These are phyloP conservation scores for Pythium dissotocum DNA, from an alignment of 352 stramenopile species.

Conservation along the genomic window DNA sequence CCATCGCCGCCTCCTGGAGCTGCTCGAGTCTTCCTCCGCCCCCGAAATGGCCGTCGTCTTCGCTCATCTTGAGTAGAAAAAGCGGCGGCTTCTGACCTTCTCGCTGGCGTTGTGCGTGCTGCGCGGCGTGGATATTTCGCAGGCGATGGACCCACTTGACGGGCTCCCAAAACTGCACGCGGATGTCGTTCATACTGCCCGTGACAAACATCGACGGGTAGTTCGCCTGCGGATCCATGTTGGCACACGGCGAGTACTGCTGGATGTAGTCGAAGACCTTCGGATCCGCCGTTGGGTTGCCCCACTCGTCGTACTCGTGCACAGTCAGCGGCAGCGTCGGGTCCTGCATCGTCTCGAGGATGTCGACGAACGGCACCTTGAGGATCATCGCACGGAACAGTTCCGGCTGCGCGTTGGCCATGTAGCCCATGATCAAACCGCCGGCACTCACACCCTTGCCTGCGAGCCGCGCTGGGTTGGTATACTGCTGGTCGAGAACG, in stretches of 20 bases:
- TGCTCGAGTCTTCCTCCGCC: constrained; percentile 75
- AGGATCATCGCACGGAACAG: constrained; percentile 81
- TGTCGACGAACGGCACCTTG: constrained; percentile 91
- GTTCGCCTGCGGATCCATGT: constrained; percentile 40
- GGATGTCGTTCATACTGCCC: constrained; percentile 77
- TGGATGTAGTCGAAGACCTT: constrained; percentile 65
- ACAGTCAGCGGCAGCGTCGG: constrained; percentile 83
- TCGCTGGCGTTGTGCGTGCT: constrained; percentile 17
- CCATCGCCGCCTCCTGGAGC: constrained; percentile 74
- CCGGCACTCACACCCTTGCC: constrained; percentile 86
- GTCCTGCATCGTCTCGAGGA: constrained; percentile 88
- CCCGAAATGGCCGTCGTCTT: constrained; percentile 84
- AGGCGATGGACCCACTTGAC: constrained; percentile 84
- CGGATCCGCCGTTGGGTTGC: constrained; percentile 51
- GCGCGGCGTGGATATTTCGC: constrained; percentile 47
- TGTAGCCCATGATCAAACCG: constrained; percentile 83
- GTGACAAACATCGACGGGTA: constrained; percentile 88
- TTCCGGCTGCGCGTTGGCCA: constrained; percentile 79
- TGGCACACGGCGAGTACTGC: constrained; percentile 83
- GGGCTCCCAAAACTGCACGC: constrained; percentile 87
- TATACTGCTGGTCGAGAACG: constrained; percentile 64
- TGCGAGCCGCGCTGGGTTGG: constrained; percentile 56
- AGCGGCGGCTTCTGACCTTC: constrained; percentile 32
- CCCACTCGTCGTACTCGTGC: constrained; percentile 93
- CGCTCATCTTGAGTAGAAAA: constrained; percentile 70